phyloP scores from a whole-genome alignment of 192 early-diverging fungal genomes.

The Pecoramyces ruminantium region DNA sequence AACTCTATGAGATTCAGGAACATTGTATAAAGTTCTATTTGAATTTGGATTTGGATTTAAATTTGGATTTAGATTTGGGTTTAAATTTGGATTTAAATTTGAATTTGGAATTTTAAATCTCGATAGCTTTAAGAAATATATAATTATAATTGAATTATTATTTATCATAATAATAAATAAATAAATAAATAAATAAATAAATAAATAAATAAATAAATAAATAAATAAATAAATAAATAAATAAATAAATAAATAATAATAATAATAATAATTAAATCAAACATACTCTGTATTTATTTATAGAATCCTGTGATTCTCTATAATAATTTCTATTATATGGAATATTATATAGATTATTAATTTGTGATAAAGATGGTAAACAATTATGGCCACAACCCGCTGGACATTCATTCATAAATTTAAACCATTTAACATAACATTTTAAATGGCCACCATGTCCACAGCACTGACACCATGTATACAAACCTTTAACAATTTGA shows the following conservation, averaged over 20 bases:
- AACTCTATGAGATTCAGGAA: too few relatives aligned
- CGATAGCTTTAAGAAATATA: not conserved
- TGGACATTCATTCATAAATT: slow-evolving; percentile 34
- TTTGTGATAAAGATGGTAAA: slow-evolving; percentile 2
- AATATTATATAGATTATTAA: not conserved
- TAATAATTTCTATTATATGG: not conserved
- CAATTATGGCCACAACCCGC: slow-evolving; percentile 63
- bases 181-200: not conserved
- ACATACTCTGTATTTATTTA: not conserved
- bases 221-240: too few relatives aligned
- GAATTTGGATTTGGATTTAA: not conserved
- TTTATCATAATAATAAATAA: not conserved
- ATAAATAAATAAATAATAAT: too few relatives aligned
- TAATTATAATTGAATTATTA: not conserved
- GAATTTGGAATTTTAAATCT: not conserved
- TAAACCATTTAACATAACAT: slow-evolving; percentile 57
- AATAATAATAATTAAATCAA: not conserved
- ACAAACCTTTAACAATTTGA: slow-evolving; percentile 49
- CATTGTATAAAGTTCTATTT: too few relatives aligned
- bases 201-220: too few relatives aligned
- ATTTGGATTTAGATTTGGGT: too few relatives aligned
- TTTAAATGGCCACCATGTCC: slow-evolving; percentile 62
- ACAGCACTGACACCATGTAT: slow-evolving; percentile 65
- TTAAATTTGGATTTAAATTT: too few relatives aligned
- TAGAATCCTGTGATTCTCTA: not conserved